Base-by-base conservation (phyloP, 1,284 basidiomycete species). In the Moesziomyces parantarcticus region DNA sequence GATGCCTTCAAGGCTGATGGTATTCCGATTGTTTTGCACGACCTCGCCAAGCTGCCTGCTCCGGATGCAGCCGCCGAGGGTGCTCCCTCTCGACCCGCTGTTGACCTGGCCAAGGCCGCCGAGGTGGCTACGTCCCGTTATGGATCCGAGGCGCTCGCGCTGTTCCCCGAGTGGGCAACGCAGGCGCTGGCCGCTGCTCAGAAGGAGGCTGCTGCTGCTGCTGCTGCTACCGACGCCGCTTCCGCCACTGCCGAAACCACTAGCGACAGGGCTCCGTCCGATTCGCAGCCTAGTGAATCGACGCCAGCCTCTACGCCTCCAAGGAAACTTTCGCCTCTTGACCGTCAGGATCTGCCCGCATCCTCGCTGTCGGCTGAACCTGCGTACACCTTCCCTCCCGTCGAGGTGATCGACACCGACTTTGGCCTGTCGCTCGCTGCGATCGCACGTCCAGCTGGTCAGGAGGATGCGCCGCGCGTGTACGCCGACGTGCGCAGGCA, bases 341-440 rank as follows among this genome's bases (percentile, higher is more conserved):
- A 61, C 32, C 75, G 71, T 29, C 58, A 57, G 29, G 57, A 59
- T n/a, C 40, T 59, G 52, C 62, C 58, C 41, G 42, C 43, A 44
- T 59, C 58, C 25, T 49, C 64, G 4, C n/a, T 62, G 29, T 43
- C 58, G 8, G 36, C 46, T 39, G 56, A 54, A 49, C 29, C 53
- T 23, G 16, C 58, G 11, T 58, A 39, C 47, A 49, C 41, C 14
- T 70, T 73, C 50, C 71, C 77, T 14, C 56, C 61, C 13, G 74
- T 79, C n/a, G 65, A 77, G 43, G 66, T 75, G 7, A 60, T 80
- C 47, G 77, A 80, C 56, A 67, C 68, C 48, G 78, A 78, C 39
- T 65, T 78, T 25, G 76, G 77, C 22, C 47, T 61, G 7, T 32
- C 22, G 10, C 25, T 80, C 16, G 23, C 45, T 14, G 16, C 51